Evolutionary conservation across 2,329 filamentous ascomycete genomes (phyloP).

Genomic region (Stagonosporopsis chrysanthemi): DNA sequence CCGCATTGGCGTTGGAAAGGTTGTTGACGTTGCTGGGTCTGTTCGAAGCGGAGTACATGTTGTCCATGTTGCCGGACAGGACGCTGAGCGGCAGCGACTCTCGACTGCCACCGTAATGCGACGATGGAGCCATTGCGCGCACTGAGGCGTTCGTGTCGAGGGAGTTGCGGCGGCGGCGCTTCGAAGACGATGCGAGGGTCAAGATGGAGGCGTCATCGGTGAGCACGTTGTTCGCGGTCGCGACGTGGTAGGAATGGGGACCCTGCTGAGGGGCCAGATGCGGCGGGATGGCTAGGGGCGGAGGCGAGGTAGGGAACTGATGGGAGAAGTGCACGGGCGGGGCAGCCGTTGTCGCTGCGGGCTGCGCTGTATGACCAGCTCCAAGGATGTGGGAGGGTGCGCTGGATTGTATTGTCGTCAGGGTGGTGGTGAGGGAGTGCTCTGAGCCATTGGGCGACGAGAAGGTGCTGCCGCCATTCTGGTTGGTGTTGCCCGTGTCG

Average conservation of each 20-base stretch:
- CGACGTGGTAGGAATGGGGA: slow-evolving; percentile 76
- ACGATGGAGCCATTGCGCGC: slow-evolving; percentile 81
- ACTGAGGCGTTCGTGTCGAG: slow-evolving; percentile 88
- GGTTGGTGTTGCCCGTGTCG: slow-evolving; percentile 73
- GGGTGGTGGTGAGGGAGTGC: slow-evolving; percentile 79
- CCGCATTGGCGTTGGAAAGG: slow-evolving; percentile 59
- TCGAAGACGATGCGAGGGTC: slow-evolving; percentile 82
- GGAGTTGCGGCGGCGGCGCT: slow-evolving; percentile 76
- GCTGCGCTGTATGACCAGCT: slow-evolving; percentile 51
- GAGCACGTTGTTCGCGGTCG: slow-evolving; percentile 81
- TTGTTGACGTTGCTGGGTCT: slow-evolving; percentile 61
- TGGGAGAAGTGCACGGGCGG: slow-evolving; percentile 63
- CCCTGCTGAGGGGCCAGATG: slow-evolving; percentile 68
- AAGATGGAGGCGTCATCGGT: slow-evolving; percentile 88
- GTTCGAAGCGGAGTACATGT: slow-evolving; percentile 61
- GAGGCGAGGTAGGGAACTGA: slow-evolving; percentile 62
- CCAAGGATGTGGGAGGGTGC: slow-evolving; percentile 56
- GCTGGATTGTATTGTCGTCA: slow-evolving; percentile 84
- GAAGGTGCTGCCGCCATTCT: slow-evolving; percentile 75
- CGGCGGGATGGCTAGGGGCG: slow-evolving; percentile 74
- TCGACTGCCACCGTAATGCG: slow-evolving; percentile 80
- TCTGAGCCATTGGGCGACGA: slow-evolving; percentile 83
- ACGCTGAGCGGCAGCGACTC: slow-evolving; percentile 82
- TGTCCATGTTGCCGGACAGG: slow-evolving; percentile 69
- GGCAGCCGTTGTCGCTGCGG: slow-evolving; percentile 43